A percentile compares a stretch with the other conserved stretches of the same genome.
Evolutionary conservation across 176 grass and related monocot species (phyloP).

Genomic region (Zizania latifolia): DNA sequence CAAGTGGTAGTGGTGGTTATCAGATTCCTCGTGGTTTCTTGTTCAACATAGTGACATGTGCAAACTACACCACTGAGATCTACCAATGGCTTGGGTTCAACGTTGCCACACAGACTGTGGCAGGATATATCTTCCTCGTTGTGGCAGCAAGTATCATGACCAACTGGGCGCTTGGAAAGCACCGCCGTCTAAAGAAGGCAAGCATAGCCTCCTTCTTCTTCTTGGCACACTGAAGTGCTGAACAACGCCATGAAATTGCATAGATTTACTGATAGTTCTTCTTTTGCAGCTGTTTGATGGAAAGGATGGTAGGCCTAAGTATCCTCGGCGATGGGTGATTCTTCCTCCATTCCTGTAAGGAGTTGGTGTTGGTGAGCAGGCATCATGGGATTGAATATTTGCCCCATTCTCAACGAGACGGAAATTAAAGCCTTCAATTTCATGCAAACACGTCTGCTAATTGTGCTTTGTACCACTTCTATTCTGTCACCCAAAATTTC

Average conservation of each 20-base stretch:
- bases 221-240: neutral
- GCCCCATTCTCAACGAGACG: neutral
- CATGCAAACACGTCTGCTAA: constrained; percentile 15
- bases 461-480: constrained; percentile 11
- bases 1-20: constrained; percentile 66
- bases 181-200: constrained; percentile 86
- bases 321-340: constrained; percentile 88
- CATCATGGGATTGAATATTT: neutral
- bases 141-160: constrained; percentile 89
- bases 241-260: neutral
- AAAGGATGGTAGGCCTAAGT: constrained; percentile 70
- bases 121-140: constrained; percentile 72
- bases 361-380: neutral
- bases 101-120: constrained; percentile 82
- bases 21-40: constrained; percentile 90
- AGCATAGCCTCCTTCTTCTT: too few relatives aligned
- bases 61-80: constrained; percentile 97
- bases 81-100: constrained; percentile 98
- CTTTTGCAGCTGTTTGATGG: constrained; percentile 80
- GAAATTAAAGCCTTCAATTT: constrained; percentile 7
- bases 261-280: constrained; percentile 17
- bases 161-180: constrained; percentile 87
- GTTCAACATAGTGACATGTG: constrained; percentile 95
- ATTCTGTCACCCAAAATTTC: neutral
- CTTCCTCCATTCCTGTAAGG: constrained; percentile 82